These are phyloP conservation scores for Globisporangium nunn DNA, from an alignment of 352 stramenopile genomes.

Conservation along the genomic window DNA sequence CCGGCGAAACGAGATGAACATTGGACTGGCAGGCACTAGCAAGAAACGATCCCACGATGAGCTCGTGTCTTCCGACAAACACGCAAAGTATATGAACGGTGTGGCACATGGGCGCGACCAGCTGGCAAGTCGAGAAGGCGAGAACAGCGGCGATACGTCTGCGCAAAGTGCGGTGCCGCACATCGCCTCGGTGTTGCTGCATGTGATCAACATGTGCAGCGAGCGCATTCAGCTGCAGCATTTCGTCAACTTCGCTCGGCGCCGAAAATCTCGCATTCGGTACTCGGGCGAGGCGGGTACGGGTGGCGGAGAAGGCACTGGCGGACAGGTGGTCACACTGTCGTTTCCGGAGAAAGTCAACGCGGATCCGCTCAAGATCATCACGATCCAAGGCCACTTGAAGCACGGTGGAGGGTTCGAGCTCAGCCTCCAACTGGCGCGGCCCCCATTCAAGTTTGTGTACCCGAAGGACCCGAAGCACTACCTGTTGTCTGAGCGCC, in stretches of 20 bases:
- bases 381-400: slow-evolving; percentile 74
- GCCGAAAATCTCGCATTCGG: slow-evolving; percentile 73
- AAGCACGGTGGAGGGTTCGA: slow-evolving; percentile 75
- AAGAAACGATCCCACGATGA: slow-evolving; percentile 30
- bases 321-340: slow-evolving; percentile 81
- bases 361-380: slow-evolving; percentile 68
- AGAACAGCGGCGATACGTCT: slow-evolving; percentile 10
- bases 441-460: slow-evolving; percentile 65
- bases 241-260: slow-evolving; percentile 83
- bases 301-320: slow-evolving; percentile 38
- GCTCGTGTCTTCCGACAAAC: slow-evolving; percentile 26
- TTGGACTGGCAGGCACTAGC: slow-evolving; percentile 23
- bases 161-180: slow-evolving; percentile 44
- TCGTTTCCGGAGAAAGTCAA: slow-evolving; percentile 84
- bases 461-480: slow-evolving; percentile 46
- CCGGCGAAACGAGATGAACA: slow-evolving; percentile 32
- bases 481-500: slow-evolving; percentile 49
- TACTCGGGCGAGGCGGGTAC: slow-evolving; percentile 77
- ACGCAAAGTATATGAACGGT: slow-evolving; percentile 7
- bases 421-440: slow-evolving; percentile 60
- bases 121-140: slow-evolving; percentile 10
- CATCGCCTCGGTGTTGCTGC: slow-evolving; percentile 68
- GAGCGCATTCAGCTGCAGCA: slow-evolving; percentile 83
- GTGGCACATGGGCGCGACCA: slow-evolving; percentile 16
- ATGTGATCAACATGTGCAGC: slow-evolving; percentile 80